Base-by-base conservation (phyloP, 257 asterid species). In the Nicotiana undulata region DNA sequence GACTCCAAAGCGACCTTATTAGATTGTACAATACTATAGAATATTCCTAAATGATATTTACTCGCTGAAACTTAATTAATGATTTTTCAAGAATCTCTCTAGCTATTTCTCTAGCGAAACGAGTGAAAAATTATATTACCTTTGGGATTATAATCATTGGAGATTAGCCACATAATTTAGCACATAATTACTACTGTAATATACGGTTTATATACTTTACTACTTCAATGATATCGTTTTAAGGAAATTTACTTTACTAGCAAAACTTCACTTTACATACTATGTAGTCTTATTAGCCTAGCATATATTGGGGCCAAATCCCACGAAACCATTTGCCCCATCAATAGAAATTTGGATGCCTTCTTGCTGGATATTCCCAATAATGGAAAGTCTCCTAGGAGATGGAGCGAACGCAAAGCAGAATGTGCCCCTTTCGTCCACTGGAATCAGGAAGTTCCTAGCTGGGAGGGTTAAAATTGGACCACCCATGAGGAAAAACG, bases 381-480 rank as follows among this genome's bases (percentile, higher is more conserved):
- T 91, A 85, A 94, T 94, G 53, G 98, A 90, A 77, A 93, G 93
- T 44, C 82, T 91, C 8, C 90, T 85, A 1, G 97, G 89, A 11
- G 98, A 91, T 5, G 97, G 96, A 1, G 98, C 97, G 65, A 94
- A 94, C 0, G 98, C 98, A 81, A 94, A 93, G 75, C 98, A 94
- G 79, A 94, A 94, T 0, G 97, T 94, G 20, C 98, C 98, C 81
- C 64, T 85, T 4, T 90, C 93, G 44, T 94, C 92, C 66, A 94
- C 97, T 81, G 98, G 98, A 76, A 94, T 89, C 5, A 94, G 91
- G 58, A 94, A 94, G 90, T 94, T 94, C 83, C 88, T 77, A 1
- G 98, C 98, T 2, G 98, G 98, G 3, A 94, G 96, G 40, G 98
- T 94, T 22, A 94, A 80, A 82, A 94, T 93, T 26, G 98, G 93